Conservation (phyloP, 441 rosid genomes). For the Erysimum cheiri region DNA sequence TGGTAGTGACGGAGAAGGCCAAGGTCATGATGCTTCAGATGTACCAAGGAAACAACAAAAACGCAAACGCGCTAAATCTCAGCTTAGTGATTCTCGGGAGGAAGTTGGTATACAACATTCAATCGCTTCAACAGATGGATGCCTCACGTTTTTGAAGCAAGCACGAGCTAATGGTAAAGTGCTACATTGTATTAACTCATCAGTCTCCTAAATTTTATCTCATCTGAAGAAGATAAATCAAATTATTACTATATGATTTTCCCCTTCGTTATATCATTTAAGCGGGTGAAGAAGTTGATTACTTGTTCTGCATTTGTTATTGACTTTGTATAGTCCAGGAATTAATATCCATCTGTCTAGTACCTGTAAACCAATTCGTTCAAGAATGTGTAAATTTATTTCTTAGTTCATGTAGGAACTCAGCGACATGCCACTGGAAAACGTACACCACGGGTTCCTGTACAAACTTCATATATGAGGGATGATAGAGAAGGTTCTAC, state of each 20-base stretch:
- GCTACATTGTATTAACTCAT: constrained; percentile 11
- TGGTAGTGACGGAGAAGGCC: constrained; percentile 78
- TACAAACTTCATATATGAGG: constrained; percentile 55
- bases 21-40: constrained; percentile 60
- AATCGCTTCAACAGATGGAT: constrained; percentile 64
- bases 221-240: constrained; percentile 15
- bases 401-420: constrained; percentile 48
- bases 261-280: constrained; percentile 5
- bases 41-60: constrained; percentile 58
- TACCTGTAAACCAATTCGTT: constrained; percentile 20
- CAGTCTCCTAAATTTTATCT: constrained; percentile 12
- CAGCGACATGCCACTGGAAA: constrained; percentile 84
- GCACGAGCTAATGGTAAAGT: constrained; percentile 64
- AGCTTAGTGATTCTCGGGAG: constrained; percentile 55
- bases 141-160: constrained; percentile 74
- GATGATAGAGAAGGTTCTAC: constrained; percentile 53
- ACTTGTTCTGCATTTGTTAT: constrained; percentile 16
- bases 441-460: constrained; percentile 94
- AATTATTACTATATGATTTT: constrained; percentile 16
- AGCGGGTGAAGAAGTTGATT: constrained; percentile 11
- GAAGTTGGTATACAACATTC: constrained; percentile 51
- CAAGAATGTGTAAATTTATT: constrained; percentile 27
- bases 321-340: constrained; percentile 17
- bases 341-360: constrained; percentile 21
- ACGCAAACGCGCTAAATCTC: constrained; percentile 62